Conservation (phyloP, 805 yeast species). For the Ogataea siamensis region DNA sequence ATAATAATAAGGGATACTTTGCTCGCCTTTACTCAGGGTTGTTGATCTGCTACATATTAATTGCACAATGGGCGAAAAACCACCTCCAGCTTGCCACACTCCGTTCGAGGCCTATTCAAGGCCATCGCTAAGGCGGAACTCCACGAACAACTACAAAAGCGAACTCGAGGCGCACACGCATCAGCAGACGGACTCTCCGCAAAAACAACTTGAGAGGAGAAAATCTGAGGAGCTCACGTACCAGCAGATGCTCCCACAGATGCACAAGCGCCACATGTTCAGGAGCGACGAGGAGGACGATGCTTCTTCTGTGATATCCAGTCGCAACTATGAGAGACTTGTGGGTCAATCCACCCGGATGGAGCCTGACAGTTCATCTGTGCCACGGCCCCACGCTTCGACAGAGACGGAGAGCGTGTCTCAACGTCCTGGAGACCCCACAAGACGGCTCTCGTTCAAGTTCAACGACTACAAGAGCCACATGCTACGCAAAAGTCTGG, state of each 20-base stretch:
- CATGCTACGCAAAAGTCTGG: constrained; percentile 27
- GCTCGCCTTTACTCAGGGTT: neutral
- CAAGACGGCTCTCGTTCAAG: constrained; percentile 21
- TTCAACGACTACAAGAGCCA: constrained; percentile 27
- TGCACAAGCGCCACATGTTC: constrained; percentile 21
- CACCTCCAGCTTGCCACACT: constrained; percentile 24
- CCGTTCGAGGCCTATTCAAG: constrained; percentile 15
- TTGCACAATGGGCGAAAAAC: constrained; percentile 3
- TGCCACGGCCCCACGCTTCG: neutral
- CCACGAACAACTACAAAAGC: constrained; percentile 24
- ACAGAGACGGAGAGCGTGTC: too few relatives aligned
- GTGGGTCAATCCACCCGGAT: constrained; percentile 7
- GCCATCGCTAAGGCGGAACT: constrained; percentile 14
- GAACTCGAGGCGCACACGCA: constrained; percentile 25
- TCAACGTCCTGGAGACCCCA: neutral
- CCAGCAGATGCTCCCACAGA: constrained; percentile 26
- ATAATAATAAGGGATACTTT: neutral
- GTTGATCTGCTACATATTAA: too few relatives aligned
- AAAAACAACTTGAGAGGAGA: constrained; percentile 15
- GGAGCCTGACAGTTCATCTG: neutral
- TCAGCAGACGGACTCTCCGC: constrained; percentile 7
- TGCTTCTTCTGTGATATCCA: constrained; percentile 13
- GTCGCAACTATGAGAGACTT: constrained; percentile 8
- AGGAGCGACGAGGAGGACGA: constrained; percentile 11
- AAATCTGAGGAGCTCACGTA: constrained; percentile 22